These are phyloP conservation scores for Fusarium paranaense DNA, from an alignment of 2,329 filamentous ascomycete genomes.

Conservation along the genomic window DNA sequence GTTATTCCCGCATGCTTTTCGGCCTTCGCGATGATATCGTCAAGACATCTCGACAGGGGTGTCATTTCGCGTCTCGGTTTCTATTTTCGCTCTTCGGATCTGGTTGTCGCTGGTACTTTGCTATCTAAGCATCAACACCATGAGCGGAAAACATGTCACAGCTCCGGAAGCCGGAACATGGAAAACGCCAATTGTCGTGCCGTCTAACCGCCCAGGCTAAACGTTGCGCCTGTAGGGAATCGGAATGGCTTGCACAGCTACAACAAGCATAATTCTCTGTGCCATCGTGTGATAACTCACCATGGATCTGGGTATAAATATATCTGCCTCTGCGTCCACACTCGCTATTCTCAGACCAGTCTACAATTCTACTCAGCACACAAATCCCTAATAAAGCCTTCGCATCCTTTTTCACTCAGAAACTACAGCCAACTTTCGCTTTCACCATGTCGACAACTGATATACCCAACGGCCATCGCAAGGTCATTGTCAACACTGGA, in stretches of 20 bases:
- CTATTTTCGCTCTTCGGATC: not conserved
- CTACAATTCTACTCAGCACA: not conserved
- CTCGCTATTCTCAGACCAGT: not conserved
- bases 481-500: conserved; percentile 33
- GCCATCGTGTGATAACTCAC: not conserved
- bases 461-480: conserved; percentile 1
- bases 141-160: not conserved
- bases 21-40: not conserved
- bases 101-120: not conserved
- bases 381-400: not conserved
- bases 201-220: not conserved
- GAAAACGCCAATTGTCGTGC: not conserved
- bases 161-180: not conserved
- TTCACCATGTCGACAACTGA: conserved; percentile 19
- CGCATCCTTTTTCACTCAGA: not conserved
- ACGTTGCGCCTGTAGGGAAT: not conserved
- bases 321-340: not conserved
- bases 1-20: not conserved
- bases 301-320: not conserved
- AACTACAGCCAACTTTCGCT: not conserved
- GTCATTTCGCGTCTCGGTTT: not conserved
- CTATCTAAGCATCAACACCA: not conserved
- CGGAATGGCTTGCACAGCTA: not conserved
- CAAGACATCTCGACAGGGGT: not conserved
- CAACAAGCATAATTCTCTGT: not conserved